These are phyloP conservation scores for Komagataella ulmi DNA, from an alignment of 805 yeast genomes.

Conservation along the genomic window DNA sequence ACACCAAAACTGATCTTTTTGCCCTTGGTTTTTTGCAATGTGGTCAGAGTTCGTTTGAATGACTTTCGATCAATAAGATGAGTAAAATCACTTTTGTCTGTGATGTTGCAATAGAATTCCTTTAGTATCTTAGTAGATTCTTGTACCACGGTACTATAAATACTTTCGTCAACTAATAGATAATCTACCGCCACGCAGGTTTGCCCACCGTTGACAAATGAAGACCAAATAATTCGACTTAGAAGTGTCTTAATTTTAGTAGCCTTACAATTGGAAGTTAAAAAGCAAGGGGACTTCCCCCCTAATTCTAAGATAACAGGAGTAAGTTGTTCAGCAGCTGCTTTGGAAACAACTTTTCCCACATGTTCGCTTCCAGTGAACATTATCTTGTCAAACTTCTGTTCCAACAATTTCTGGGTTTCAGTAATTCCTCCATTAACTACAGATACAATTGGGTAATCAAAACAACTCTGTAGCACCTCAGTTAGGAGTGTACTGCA, in stretches of 20 bases:
- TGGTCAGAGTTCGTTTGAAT: slow-evolving; percentile 28
- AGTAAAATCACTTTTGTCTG: slow-evolving; percentile 28
- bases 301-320: slow-evolving; percentile 80
- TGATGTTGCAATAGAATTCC: slow-evolving; percentile 30
- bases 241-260: slow-evolving; percentile 30
- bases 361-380: slow-evolving; percentile 75
- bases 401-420: slow-evolving; percentile 40
- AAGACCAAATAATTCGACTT: slow-evolving; percentile 65
- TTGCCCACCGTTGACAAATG: slow-evolving; percentile 76
- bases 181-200: slow-evolving; percentile 88
- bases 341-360: slow-evolving; percentile 63
- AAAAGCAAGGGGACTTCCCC: slow-evolving; percentile 80
- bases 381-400: slow-evolving; percentile 68
- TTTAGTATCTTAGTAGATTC: slow-evolving; percentile 25
- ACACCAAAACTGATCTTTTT: slow-evolving; percentile 33
- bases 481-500: slow-evolving; percentile 43
- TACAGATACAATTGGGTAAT: slow-evolving; percentile 39
- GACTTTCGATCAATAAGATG: slow-evolving; percentile 49
- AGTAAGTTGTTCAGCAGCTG: slow-evolving; percentile 77
- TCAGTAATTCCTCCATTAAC: slow-evolving; percentile 64
- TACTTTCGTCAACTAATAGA: slow-evolving; percentile 46
- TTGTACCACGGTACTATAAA: slow-evolving; percentile 37
- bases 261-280: slow-evolving; percentile 30
- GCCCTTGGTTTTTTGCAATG: slow-evolving; percentile 39
- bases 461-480: slow-evolving; percentile 38